These are phyloP conservation scores for Oryza nivara DNA, from an alignment of 176 grass and related monocot species.

Conservation along the genomic window DNA sequence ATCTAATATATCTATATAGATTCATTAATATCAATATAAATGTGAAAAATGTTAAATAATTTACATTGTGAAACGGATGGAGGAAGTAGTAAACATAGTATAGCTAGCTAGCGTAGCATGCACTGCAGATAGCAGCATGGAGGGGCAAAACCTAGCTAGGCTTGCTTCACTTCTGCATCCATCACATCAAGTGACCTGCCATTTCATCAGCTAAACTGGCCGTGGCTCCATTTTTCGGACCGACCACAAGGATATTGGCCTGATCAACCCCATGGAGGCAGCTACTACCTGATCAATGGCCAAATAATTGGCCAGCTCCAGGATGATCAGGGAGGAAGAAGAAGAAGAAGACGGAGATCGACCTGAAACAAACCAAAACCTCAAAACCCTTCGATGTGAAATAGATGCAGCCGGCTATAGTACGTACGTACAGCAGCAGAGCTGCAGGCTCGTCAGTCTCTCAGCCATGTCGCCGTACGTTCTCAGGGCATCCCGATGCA, in stretches of 20 bases:
- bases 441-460: not conserved
- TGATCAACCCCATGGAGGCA: not conserved
- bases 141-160: not conserved
- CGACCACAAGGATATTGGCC: not conserved
- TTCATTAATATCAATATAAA: too few species aligned
- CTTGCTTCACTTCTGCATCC: not conserved
- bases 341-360: not conserved
- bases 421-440: slow-evolving; percentile 2
- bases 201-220: slow-evolving; percentile 23
- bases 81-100: not conserved
- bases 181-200: slow-evolving; percentile 10
- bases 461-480: not conserved
- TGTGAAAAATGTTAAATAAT: too few species aligned
- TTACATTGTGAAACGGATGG: too few species aligned
- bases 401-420: too few species aligned
- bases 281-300: not conserved
- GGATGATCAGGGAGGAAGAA: not conserved
- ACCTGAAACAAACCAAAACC: not conserved
- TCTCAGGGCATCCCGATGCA: not conserved
- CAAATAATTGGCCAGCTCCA: slow-evolving; percentile 26
- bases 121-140: not conserved
- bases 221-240: not conserved
- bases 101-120: not conserved
- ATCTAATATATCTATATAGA: too few species aligned
- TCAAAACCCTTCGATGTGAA: not conserved